Conservation (phyloP, 73 alveolate genomes). For the Effrenium voratum region DNA sequence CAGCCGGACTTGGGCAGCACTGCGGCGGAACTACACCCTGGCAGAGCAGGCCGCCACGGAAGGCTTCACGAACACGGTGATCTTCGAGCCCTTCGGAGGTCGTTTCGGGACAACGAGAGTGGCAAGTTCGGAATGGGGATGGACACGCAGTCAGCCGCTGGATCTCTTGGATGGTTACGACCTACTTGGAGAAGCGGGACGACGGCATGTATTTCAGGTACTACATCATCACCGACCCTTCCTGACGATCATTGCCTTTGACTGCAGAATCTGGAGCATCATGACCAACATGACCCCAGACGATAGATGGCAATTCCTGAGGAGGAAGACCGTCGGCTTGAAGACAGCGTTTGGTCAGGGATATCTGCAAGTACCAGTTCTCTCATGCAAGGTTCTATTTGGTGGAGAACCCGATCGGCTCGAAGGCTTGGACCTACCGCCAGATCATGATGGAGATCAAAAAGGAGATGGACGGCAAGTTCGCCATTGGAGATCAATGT, state of each 20-base stretch:
- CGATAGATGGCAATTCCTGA: too few relatives aligned
- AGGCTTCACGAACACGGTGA: too few relatives aligned
- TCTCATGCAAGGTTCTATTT: not conserved
- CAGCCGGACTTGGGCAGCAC: too few relatives aligned
- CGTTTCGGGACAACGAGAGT: too few relatives aligned
- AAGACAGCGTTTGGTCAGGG: not conserved
- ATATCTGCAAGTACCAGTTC: not conserved
- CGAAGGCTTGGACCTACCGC: constrained; percentile 20
- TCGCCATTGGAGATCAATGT: constrained; percentile 11
- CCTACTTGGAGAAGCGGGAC: not conserved
- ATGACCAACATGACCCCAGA: not conserved
- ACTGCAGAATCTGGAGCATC: not conserved
- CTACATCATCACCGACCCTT: not conserved
- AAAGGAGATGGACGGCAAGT: not conserved
- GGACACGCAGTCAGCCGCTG: not conserved
- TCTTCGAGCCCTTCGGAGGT: too few relatives aligned
- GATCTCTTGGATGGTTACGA: constrained; percentile 25
- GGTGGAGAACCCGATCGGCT: constrained; percentile 2
- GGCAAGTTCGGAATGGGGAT: too few relatives aligned
- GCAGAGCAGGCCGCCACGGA: too few relatives aligned
- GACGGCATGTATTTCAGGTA: not conserved
- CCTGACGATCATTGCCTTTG: not conserved
- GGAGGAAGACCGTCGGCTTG: not conserved
- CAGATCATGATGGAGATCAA: too few relatives aligned
- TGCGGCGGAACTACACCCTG: too few relatives aligned